Evolutionary conservation across 768 basidiomycete genomes (phyloP).

Genomic region (Tricholoma hemisulphureum): DNA sequence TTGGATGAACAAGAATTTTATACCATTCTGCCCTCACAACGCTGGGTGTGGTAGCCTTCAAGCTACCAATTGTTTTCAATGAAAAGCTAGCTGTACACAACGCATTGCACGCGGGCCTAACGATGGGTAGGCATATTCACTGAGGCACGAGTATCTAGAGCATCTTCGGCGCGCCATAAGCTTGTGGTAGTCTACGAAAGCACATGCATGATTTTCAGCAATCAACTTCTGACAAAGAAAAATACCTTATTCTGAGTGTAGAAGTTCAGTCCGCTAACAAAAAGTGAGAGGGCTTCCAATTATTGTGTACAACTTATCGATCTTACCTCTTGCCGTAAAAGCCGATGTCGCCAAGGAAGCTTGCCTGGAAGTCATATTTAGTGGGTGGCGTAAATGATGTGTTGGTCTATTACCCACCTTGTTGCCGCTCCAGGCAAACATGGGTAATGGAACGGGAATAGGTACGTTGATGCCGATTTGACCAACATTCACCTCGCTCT

Average conservation of each 20-base stretch:
- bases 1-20: not conserved
- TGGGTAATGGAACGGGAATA: slow-evolving; percentile 86
- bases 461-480: slow-evolving; percentile 94
- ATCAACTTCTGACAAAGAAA: not conserved
- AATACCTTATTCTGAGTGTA: slow-evolving; percentile 91
- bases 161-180: slow-evolving; percentile 89
- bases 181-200: slow-evolving; percentile 77
- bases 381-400: not conserved
- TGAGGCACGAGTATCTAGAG: slow-evolving; percentile 73
- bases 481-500: slow-evolving; percentile 82
- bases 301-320: not conserved
- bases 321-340: slow-evolving; percentile 86
- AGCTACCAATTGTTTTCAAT: not conserved
- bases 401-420: slow-evolving; percentile 43
- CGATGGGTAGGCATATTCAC: slow-evolving; percentile 85
- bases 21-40: not conserved
- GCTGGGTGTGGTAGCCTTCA: not conserved
- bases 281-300: not conserved
- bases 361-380: slow-evolving; percentile 41
- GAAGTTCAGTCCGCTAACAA: slow-evolving; percentile 80
- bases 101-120: slow-evolving; percentile 25
- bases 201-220: slow-evolving; percentile 3
- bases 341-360: slow-evolving; percentile 80
- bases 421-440: slow-evolving; percentile 98
- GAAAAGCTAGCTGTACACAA: not conserved